phyloP scores from a whole-genome alignment of 1,284 basidiomycete genomes.

The Neonothopanus nambi region DNA sequence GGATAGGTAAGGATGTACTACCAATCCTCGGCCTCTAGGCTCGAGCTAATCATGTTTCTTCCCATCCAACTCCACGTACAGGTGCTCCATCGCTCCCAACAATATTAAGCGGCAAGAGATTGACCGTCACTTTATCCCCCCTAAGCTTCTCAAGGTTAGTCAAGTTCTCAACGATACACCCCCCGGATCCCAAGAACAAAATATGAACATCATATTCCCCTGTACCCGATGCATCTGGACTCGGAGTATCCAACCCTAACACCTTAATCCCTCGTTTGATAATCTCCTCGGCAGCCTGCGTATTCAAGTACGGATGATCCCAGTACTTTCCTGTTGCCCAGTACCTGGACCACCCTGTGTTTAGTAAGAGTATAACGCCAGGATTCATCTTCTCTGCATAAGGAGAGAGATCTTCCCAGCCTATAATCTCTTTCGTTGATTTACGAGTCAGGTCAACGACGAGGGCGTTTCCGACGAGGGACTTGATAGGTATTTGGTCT shows the following conservation, averaged over 20 bases:
- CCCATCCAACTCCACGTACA: slow-evolving; percentile 53
- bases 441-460: slow-evolving; percentile 48
- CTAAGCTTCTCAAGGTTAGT: slow-evolving; percentile 47
- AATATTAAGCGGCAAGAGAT: slow-evolving; percentile 58
- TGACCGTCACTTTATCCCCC: slow-evolving; percentile 43
- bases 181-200: slow-evolving; percentile 54
- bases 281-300: slow-evolving; percentile 49
- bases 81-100: slow-evolving; percentile 63
- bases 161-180: slow-evolving; percentile 69
- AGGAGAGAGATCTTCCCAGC: slow-evolving; percentile 48
- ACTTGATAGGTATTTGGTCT: slow-evolving; percentile 52
- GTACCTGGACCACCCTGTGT: slow-evolving; percentile 60
- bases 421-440: slow-evolving; percentile 44
- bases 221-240: slow-evolving; percentile 59
- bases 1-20: too few species aligned
- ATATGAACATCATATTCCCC: slow-evolving; percentile 51
- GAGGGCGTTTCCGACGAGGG: slow-evolving; percentile 51
- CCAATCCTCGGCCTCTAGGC: too few species aligned
- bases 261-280: slow-evolving; percentile 50
- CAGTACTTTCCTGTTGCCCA: slow-evolving; percentile 53
- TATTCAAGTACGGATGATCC: slow-evolving; percentile 61
- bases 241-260: slow-evolving; percentile 62
- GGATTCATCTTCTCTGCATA: slow-evolving; percentile 35
- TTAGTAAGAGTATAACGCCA: slow-evolving; percentile 46
- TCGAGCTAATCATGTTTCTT: too few species aligned